Evolutionary conservation across 1,284 basidiomycete genomes (phyloP).

Genomic region (Pseudozyma sp.): DNA sequence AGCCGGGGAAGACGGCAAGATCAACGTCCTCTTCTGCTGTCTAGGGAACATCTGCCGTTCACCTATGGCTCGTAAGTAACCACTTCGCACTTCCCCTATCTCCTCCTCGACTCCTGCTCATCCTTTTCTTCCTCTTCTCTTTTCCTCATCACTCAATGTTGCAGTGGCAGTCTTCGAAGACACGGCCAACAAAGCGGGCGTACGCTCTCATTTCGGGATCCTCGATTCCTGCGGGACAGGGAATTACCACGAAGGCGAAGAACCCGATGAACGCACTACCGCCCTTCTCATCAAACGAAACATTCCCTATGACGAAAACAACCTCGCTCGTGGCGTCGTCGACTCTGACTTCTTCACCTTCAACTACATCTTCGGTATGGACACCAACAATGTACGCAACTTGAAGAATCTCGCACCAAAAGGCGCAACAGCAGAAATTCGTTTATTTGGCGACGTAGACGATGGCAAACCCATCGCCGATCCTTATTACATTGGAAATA

Average conservation of each 20-base stretch:
- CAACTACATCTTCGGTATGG: conserved; percentile 72
- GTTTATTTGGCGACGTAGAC: conserved; percentile 58
- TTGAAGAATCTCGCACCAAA: conserved; percentile 67
- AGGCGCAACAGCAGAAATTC: conserved; percentile 50
- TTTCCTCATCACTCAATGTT: neutral
- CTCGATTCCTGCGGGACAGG: conserved; percentile 65
- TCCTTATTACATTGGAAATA: conserved; percentile 70
- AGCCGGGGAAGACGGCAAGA: conserved; percentile 21
- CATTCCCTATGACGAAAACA: conserved; percentile 67
- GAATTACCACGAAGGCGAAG: conserved; percentile 63
- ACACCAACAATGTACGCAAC: conserved; percentile 69
- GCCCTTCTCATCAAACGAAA: conserved; percentile 69
- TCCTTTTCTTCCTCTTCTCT: no score
- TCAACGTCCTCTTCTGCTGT: conserved; percentile 65
- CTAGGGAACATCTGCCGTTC: conserved; percentile 66
- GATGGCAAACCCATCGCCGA: conserved; percentile 49
- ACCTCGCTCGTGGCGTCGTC: conserved; percentile 69
- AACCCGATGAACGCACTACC: conserved; percentile 67
- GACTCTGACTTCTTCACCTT: conserved; percentile 69
- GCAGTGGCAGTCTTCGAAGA: conserved; percentile 59
- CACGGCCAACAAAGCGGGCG: conserved; percentile 34
- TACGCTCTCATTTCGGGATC: conserved; percentile 48
- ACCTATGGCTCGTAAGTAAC: conserved; percentile 55
- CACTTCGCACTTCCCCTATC: neutral
- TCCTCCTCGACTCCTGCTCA: neutral